Evolutionary conservation across 2,329 filamentous ascomycete species (phyloP).

Genomic region (Neonectria sp.): DNA sequence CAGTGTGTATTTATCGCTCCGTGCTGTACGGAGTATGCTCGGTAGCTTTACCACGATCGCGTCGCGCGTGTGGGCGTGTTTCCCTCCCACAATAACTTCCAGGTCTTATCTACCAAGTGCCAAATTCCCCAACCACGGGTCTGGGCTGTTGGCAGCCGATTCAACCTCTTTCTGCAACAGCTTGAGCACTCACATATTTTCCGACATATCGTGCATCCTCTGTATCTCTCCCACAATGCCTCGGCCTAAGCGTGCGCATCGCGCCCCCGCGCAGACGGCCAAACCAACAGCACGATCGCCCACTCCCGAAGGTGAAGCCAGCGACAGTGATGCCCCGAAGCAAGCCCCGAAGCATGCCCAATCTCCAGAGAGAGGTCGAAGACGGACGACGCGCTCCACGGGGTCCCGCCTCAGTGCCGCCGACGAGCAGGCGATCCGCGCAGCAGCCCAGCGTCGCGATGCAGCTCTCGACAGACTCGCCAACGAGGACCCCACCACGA

Average conservation of each 20-base stretch:
- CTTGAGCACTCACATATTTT: constrained; percentile 19
- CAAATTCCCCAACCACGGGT: constrained; percentile 20
- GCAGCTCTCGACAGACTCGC: constrained; percentile 55
- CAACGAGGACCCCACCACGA: constrained; percentile 52
- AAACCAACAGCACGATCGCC: constrained; percentile 41
- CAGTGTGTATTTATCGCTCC: constrained; percentile 12
- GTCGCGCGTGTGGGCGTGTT: constrained; percentile 50
- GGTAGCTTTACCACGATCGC: constrained; percentile 41
- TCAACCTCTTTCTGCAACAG: not conserved
- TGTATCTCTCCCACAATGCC: constrained; percentile 44
- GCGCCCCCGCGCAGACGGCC: constrained; percentile 42
- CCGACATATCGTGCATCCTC: not conserved
- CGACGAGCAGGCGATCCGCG: constrained; percentile 47
- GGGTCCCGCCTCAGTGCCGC: constrained; percentile 37
- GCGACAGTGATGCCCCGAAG: constrained; percentile 34
- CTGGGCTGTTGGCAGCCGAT: constrained; percentile 19
- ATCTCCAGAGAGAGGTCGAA: constrained; percentile 44
- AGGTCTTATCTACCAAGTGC: constrained; percentile 11
- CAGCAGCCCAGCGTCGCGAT: constrained; percentile 52
- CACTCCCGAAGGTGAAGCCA: constrained; percentile 34
- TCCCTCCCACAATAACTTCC: constrained; percentile 40
- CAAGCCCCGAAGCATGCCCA: constrained; percentile 3
- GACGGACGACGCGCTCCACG: constrained; percentile 44
- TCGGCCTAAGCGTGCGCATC: constrained; percentile 49
- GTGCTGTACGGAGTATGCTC: not conserved